phyloP scores from a whole-genome alignment of 2,329 filamentous ascomycete genomes.

The Claviceps fusiformis region DNA sequence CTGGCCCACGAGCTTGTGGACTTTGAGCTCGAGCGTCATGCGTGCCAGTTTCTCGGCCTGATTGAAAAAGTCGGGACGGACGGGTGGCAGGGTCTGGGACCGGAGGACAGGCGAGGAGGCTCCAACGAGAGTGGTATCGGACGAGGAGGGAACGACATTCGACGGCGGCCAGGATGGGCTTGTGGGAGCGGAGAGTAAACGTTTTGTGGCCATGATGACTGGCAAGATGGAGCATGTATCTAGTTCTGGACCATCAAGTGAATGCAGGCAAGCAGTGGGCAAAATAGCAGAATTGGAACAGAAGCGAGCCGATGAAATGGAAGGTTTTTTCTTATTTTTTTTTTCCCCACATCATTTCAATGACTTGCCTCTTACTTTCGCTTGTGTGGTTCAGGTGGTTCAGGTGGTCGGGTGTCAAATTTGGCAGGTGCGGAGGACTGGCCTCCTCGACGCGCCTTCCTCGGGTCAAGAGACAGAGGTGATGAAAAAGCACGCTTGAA shows the following conservation, averaged over 20 bases:
- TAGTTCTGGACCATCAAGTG: background rate
- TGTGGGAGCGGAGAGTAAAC: conserved; percentile 4
- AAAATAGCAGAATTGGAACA: background rate
- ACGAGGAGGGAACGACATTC: background rate
- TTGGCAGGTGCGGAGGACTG: background rate
- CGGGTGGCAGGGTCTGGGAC: background rate
- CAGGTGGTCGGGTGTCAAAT: background rate
- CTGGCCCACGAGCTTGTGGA: conserved; percentile 16
- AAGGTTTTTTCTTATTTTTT: too few relatives aligned
- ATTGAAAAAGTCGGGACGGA: conserved; percentile 7
- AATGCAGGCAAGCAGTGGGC: background rate
- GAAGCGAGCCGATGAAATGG: too few relatives aligned
- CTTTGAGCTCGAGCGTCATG: conserved; percentile 24
- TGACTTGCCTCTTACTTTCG: background rate
- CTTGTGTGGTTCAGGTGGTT: background rate
- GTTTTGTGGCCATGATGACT: conserved; percentile 2
- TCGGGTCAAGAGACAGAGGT: background rate
- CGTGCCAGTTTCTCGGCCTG: conserved; percentile 21
- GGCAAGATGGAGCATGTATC: background rate
- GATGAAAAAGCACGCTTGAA: background rate
- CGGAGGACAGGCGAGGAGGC: background rate
- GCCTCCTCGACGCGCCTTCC: background rate
- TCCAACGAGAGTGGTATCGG: background rate
- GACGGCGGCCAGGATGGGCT: background rate
- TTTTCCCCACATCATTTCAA: background rate